Evolutionary conservation across 371 early-diverging fungal species (phyloP), one percentile per base, ranked within the genome.

Genomic region (Blastocladiella emersonii): DNA sequence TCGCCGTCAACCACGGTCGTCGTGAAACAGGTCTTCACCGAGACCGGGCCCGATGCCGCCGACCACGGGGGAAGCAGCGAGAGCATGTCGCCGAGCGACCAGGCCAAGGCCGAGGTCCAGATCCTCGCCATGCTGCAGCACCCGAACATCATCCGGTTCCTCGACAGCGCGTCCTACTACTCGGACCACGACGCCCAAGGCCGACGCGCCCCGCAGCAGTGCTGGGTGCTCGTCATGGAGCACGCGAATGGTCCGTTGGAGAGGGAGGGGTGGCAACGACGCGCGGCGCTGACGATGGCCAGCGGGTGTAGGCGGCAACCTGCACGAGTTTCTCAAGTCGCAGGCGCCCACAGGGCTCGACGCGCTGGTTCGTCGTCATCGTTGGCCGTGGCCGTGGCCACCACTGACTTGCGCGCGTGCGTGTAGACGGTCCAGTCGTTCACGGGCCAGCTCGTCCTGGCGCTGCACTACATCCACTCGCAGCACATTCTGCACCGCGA

Each of bases 171-270:
- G 5, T 15, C 67, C 1, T 36, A 45, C 39, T 6, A 6, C 19
- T 13, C n/a, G 23, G 57, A 66, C 8, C 10, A 27, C 37, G 61
- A 56, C 30, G 25, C 13, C 34, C 30, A 34, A 10, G 64, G 34
- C 7, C 39, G 39, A 8, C 27, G 45, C 30, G 27, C 34, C 55
- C 17, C 57, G 17, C 27, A 48, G 39, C 13, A 8, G 34, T 25
- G 34, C 37, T 57, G 72, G 25, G 39, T 68, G 5, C 15, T 68
- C 8, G 70, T 71, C n/a, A 68, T 70, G 70, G 69, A 68, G 62
- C 68, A 65, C 17, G 69, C 69, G 17, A 61, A 71, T 43, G 71
- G 68, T 66, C 37, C 19, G 0, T 39, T 10, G n/a, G n/a, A n/a
- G n/a, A n/a, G n/a, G n/a, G n/a, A n/a, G n/a, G 4, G 7, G 25